Conservation (phyloP, 306 rosid species). For the Cercis canadensis region DNA sequence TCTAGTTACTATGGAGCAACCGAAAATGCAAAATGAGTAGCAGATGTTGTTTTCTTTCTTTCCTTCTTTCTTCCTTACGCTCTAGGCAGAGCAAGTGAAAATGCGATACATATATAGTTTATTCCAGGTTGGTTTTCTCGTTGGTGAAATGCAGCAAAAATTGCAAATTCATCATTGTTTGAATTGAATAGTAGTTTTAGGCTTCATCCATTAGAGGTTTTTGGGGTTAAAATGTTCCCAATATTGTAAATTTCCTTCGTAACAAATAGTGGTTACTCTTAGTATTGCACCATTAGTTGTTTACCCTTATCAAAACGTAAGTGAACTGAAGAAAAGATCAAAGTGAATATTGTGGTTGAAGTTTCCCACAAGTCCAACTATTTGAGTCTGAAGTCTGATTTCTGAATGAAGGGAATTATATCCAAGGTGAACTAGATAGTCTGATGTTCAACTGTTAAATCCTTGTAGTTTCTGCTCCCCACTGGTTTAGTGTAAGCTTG, state of each 20-base stretch:
- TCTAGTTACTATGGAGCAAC: too few species aligned
- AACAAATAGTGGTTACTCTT: neutral
- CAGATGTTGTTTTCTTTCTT: too few species aligned
- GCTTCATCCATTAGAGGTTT: too few species aligned
- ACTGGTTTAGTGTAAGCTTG: conserved; percentile 16
- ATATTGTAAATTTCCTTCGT: neutral
- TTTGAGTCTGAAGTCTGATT: neutral
- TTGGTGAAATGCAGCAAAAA: conserved; percentile 12
- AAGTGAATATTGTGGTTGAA: neutral
- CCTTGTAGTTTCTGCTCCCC: conserved; percentile 2
- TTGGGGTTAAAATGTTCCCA: too few species aligned
- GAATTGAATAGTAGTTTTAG: neutral
- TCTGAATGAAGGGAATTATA: neutral
- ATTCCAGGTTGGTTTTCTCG: conserved; percentile 4
- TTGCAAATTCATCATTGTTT: neutral
- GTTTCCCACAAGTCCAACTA: neutral
- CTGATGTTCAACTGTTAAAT: neutral
- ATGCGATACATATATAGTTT: conserved; percentile 8
- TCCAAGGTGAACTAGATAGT: neutral
- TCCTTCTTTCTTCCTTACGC: too few species aligned
- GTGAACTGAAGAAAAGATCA: neutral
- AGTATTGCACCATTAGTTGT: neutral
- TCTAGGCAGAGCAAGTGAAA: too few species aligned
- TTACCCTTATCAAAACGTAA: neutral
- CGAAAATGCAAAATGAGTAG: too few species aligned